Evolutionary conservation across 495 filamentous ascomycete genomes (phyloP).

Genomic region (Monascus purpureus): DNA sequence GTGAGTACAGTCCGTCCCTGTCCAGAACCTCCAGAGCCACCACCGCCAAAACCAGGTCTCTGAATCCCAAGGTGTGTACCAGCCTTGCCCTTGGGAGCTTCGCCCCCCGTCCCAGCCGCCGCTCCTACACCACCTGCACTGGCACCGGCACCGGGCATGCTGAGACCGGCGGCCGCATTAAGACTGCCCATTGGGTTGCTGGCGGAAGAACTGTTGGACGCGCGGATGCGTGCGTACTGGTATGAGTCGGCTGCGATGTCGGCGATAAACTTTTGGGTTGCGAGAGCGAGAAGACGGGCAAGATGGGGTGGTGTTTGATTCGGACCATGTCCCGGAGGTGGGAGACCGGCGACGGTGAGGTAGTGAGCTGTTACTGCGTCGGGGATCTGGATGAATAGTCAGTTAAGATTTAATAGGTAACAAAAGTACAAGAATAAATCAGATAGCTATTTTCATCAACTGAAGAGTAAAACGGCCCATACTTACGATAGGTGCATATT

Average conservation of each 20-base stretch:
- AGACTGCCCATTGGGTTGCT: constrained; percentile 81
- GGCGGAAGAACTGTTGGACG: constrained; percentile 69
- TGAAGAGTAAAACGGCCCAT: no score
- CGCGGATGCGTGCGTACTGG: constrained; percentile 88
- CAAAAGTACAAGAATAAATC: background rate
- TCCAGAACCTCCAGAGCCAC: constrained; percentile 69
- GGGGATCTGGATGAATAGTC: constrained; percentile 54
- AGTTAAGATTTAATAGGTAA: constrained; percentile 1
- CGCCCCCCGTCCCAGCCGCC: constrained; percentile 29
- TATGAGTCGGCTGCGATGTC: constrained; percentile 97
- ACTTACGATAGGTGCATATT: constrained; percentile 91
- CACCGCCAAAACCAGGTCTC: constrained; percentile 82
- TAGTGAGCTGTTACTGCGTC: constrained; percentile 97
- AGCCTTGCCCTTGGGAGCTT: constrained; percentile 48
- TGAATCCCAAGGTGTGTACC: constrained; percentile 70
- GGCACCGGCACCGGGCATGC: constrained; percentile 42
- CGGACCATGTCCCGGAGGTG: constrained; percentile 65
- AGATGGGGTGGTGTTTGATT: constrained; percentile 78
- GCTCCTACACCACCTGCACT: constrained; percentile 35
- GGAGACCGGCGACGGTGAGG: constrained; percentile 86
- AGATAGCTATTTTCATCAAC: no score
- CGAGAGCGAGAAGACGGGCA: constrained; percentile 83
- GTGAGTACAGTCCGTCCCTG: constrained; percentile 91
- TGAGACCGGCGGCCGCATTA: constrained; percentile 62
- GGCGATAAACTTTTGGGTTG: constrained; percentile 94